Evolutionary conservation across 2,329 filamentous ascomycete genomes (phyloP), one percentile per base, ranked within the genome.

Genomic region (Fusarium succisae): DNA sequence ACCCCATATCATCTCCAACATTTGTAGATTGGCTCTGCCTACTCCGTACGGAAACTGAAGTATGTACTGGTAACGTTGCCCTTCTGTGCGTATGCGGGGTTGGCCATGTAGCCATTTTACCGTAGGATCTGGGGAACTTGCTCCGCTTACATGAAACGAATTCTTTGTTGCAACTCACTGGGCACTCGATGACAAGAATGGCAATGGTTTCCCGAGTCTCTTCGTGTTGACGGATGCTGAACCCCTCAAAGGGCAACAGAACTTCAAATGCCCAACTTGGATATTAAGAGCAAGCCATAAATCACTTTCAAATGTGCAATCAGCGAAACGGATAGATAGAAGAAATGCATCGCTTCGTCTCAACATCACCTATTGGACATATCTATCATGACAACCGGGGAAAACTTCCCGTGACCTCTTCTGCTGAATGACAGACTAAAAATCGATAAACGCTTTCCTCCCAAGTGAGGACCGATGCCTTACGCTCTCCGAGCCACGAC

Each of bases 1-100:
- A 58, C 30, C 55, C 53, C 55, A 55, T 55, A 55, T 55, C 63
- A 15, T 30, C 50, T 58, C 43, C 50, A 66, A 58, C 28, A 48
- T 53, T 26, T 53, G n/a, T 53, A 35, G 13, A 55, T 28, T 41
- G 35, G 51, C 47, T 32, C 7, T 50, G 28, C 22, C 24, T 45
- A 45, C 43, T 26, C 44, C 43, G 11, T 26, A 26, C 17, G 24
- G 24, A 43, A 4, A 35, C 32, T 35, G 32, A 14, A 35, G 32
- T 35, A 35, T 35, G n/a, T 28, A 18, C 13, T 48, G 26, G 45
- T 48, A 58, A 47, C n/a, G n/a, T 22, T 58, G n/a, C 20, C 24
- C 20, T 39, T n/a, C 11, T 30, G 20, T 41, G 20, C n/a, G 22
- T 22, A n/a, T 58, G 55, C 55, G 54, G 54, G 54, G 54, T 44